Evolutionary conservation across 2,329 filamentous ascomycete genomes (phyloP), one percentile per base, ranked within the genome.

Genomic region (Fusarium torreyae): DNA sequence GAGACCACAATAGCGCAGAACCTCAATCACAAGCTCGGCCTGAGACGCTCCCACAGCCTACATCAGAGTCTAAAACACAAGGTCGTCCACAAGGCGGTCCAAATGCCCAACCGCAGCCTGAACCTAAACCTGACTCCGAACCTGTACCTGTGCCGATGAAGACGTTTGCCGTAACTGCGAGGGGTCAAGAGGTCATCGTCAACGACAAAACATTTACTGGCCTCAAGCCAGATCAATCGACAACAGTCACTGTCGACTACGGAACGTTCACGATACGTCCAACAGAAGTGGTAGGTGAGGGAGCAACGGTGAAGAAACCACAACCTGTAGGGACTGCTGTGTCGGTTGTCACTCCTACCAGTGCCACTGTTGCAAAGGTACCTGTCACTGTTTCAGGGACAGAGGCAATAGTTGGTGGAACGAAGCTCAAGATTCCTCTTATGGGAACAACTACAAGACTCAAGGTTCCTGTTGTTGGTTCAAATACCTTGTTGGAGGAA

Each of bases 221-320:
- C 55, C 77, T 81, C 33, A 74, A 77, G 15, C 70, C 78, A 7
- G 76, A 74, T 7, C 72, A 78, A 56, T 85, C 81, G 1, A 81
- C 77, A 14, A 82, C 79, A 3, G 81, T 86, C 7, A 80, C 80
- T 3, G 78, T 85, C 5, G 68, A 63, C 22, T 75, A 75, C 28
- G 77, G 81, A 13, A 80, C 78, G 1, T 87, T 87, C 62, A 83
- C 82, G 18, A 85, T 88, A 46, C 73, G 81, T 26, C 85, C 86
- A 8, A 83, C 79, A 9, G 77, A 78, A 36, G 78, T 87, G 4
- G 64, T 83, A 22, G 85, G 84, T 9, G 79, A 77, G 45, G 85
- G 84, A 20, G 77, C 78, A 17, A 84, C 82, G 4, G 67, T 88
- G 34, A 74, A 74, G 38, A 81, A 85, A 36, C 83, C 83, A 0